These are phyloP conservation scores for Lojkania enalia DNA, from an alignment of 2,329 filamentous ascomycete genomes.

Conservation along the genomic window DNA sequence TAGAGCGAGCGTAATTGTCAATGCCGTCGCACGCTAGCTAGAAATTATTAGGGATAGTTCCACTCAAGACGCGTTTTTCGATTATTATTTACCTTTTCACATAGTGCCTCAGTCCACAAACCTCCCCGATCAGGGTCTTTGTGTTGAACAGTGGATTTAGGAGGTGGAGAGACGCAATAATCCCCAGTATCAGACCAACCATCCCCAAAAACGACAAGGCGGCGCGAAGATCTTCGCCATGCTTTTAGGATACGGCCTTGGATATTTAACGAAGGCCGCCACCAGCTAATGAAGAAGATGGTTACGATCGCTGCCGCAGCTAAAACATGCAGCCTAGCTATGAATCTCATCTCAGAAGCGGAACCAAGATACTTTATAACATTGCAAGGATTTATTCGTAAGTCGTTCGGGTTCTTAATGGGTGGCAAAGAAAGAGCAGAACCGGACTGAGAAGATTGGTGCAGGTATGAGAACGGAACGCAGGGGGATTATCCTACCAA, in stretches of 20 bases:
- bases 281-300: conserved; percentile 38
- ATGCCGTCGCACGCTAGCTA: conserved; percentile 42
- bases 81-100: conserved; percentile 40
- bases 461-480: too few species aligned
- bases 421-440: too few species aligned
- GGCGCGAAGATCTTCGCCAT: conserved; percentile 33
- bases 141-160: conserved; percentile 20
- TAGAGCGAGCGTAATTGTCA: conserved; percentile 44
- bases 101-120: conserved; percentile 43
- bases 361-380: neutral
- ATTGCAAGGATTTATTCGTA: too few species aligned
- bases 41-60: conserved; percentile 23
- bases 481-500: too few species aligned
- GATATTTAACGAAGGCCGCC: conserved; percentile 30
- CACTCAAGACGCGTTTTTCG: neutral
- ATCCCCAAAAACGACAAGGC: conserved; percentile 45
- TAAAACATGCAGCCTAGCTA: conserved; percentile 35
- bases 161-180: conserved; percentile 39
- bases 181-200: conserved; percentile 45
- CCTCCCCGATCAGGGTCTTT: conserved; percentile 36
- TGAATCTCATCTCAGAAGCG: conserved; percentile 33
- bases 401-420: too few species aligned
- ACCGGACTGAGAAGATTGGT: too few species aligned
- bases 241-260: conserved; percentile 30
- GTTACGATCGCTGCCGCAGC: conserved; percentile 27